Conservation (phyloP, 345 rosid species). For the Gossypium sturtianum region DNA sequence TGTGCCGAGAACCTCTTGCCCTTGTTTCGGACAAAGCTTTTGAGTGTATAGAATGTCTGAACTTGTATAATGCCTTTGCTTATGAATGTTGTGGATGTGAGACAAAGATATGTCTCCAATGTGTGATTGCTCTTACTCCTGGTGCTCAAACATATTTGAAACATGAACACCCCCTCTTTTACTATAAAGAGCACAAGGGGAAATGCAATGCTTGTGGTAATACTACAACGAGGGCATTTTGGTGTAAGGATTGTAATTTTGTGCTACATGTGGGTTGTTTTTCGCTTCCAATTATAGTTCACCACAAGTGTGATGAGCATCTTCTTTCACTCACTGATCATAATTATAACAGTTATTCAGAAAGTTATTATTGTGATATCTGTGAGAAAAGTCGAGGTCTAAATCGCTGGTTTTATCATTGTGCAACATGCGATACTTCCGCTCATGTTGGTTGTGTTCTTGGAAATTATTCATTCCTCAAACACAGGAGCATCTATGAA, state of each 20-base stretch:
- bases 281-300: too few relatives aligned
- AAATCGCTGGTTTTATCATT: background rate
- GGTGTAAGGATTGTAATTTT: background rate
- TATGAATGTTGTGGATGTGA: too few relatives aligned
- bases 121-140: background rate
- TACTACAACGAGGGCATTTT: fast-evolving
- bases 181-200: background rate
- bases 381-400: background rate
- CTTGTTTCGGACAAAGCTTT: too few relatives aligned
- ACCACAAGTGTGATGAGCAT: too few relatives aligned
- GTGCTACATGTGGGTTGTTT: fast-evolving
- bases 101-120: too few relatives aligned
- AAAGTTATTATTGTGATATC: background rate
- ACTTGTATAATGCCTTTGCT: too few relatives aligned
- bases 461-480: background rate
- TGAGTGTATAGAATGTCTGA: too few relatives aligned
- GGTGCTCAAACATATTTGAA: background rate
- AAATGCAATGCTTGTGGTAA: background rate
- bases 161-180: background rate
- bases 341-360: background rate
- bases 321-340: background rate
- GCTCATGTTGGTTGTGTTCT: background rate
- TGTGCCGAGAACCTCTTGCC: too few relatives aligned
- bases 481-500: background rate
- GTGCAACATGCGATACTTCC: background rate